A percentile compares a stretch with the other conserved stretches of the same genome.
Evolutionary conservation across 192 early-diverging fungal species (phyloP).

Genomic region (Pecoramyces ruminantium): DNA sequence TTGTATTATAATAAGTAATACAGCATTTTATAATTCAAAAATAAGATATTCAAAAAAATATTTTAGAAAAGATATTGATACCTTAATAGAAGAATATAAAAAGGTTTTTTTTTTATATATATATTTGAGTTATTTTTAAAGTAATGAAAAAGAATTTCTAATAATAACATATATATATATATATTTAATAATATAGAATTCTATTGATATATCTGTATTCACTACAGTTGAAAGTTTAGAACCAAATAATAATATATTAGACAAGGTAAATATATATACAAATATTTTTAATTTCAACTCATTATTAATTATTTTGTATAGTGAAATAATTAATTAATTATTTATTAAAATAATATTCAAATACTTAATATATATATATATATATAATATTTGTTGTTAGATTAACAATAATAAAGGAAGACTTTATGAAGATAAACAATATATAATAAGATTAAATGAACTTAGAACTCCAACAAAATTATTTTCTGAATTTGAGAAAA

Average conservation of each 20-base stretch:
- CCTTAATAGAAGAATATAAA: neutral
- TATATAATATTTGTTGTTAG: neutral
- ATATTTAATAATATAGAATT: neutral
- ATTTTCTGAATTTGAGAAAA: neutral
- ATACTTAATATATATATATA: too few relatives aligned
- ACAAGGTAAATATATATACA: neutral
- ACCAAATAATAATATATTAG: neutral
- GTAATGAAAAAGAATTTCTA: too few relatives aligned
- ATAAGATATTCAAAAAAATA: neutral
- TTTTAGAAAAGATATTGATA: neutral
- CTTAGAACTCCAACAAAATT: neutral
- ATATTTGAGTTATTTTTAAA: too few relatives aligned
- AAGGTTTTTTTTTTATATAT: neutral
- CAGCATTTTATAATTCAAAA: neutral
- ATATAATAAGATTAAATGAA: neutral
- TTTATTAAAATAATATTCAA: too few relatives aligned
- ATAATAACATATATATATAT: too few relatives aligned
- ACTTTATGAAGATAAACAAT: neutral
- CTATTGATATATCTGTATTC: neutral
- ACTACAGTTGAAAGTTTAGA: neutral
- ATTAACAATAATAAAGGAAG: neutral
- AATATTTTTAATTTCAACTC: too few relatives aligned
- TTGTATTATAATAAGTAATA: neutral
- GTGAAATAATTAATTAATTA: too few relatives aligned
- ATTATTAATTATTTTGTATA: too few relatives aligned